Evolutionary conservation across 2,329 filamentous ascomycete genomes (phyloP).

Genomic region (Nothopassalora personata): DNA sequence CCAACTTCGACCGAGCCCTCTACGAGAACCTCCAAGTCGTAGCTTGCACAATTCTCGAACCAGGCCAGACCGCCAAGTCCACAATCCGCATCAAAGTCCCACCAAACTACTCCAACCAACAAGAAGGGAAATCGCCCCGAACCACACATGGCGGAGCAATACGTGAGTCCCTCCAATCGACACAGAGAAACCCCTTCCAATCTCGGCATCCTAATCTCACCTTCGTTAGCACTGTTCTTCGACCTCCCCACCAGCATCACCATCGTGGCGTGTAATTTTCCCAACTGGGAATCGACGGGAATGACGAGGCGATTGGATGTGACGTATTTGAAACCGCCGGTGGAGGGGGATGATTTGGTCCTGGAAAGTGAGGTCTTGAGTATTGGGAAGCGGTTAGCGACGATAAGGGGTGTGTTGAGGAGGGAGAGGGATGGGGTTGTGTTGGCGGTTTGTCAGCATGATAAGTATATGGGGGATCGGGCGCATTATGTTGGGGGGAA

Average conservation of each 20-base stretch:
- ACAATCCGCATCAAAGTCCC: constrained; percentile 15
- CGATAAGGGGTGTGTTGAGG: constrained; percentile 37
- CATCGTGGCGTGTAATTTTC: constrained; percentile 11
- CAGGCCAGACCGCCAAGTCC: constrained; percentile 9
- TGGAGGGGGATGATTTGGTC: constrained; percentile 34
- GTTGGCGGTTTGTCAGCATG: constrained; percentile 27
- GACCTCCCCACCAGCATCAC: constrained; percentile 47
- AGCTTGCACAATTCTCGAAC: constrained; percentile 2
- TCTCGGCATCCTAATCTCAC: too few relatives aligned
- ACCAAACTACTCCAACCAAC: constrained; percentile 14
- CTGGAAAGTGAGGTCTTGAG: constrained; percentile 41
- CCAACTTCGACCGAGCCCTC: constrained; percentile 17
- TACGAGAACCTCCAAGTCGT: constrained; percentile 3
- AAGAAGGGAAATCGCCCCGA: constrained; percentile 4
- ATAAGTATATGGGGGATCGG: constrained; percentile 14
- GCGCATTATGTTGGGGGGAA: constrained; percentile 8
- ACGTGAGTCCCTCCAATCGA: constrained; percentile 10
- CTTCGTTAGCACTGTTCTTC: constrained; percentile 40
- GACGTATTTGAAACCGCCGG: constrained; percentile 39
- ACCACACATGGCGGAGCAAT: constrained; percentile 40
- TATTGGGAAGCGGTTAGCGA: constrained; percentile 37
- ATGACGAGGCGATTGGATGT: constrained; percentile 40
- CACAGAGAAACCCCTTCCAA: too few relatives aligned
- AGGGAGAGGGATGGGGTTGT: constrained; percentile 28
- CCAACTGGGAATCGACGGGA: constrained; percentile 36